A percentile compares a stretch with the other conserved stretches of the same genome.
These are phyloP conservation scores for Kluyveromyces aestuarii DNA, from an alignment of 805 yeast genomes.

Conservation along the genomic window DNA sequence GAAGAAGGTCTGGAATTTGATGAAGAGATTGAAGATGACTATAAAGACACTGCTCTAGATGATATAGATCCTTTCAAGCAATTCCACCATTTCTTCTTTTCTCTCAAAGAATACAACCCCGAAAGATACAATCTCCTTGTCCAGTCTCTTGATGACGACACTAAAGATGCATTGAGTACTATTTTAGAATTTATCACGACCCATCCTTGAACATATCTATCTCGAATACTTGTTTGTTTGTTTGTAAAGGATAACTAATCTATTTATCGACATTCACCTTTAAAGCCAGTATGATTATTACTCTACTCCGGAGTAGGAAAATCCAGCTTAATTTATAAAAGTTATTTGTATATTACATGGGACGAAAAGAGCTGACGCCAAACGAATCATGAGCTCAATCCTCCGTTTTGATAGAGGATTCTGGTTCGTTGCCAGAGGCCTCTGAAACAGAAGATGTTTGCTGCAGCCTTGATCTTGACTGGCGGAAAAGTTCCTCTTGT, in stretches of 20 bases:
- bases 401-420: constrained; percentile 5
- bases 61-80: constrained; percentile 58
- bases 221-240: not conserved
- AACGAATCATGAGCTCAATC: not conserved
- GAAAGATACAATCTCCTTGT: constrained; percentile 34
- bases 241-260: not conserved
- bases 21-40: constrained; percentile 61
- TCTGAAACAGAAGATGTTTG: constrained; percentile 9
- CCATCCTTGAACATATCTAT: not conserved
- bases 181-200: constrained; percentile 25
- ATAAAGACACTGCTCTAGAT: constrained; percentile 74
- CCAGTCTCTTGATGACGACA: constrained; percentile 23
- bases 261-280: not conserved
- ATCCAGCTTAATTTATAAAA: not conserved
- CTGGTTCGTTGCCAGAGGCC: constrained; percentile 1
- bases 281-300: not conserved
- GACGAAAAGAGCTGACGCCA: not conserved
- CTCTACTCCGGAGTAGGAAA: not conserved
- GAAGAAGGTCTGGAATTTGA: constrained; percentile 43
- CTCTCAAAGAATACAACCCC: constrained; percentile 39
- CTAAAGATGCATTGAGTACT: constrained; percentile 21
- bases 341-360: not conserved
- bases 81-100: constrained; percentile 46
- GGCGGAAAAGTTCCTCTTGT: constrained; percentile 86
- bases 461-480: constrained; percentile 58